phyloP scores from a whole-genome alignment of 108 stramenopile species.

The Schizochytrium sp. region DNA sequence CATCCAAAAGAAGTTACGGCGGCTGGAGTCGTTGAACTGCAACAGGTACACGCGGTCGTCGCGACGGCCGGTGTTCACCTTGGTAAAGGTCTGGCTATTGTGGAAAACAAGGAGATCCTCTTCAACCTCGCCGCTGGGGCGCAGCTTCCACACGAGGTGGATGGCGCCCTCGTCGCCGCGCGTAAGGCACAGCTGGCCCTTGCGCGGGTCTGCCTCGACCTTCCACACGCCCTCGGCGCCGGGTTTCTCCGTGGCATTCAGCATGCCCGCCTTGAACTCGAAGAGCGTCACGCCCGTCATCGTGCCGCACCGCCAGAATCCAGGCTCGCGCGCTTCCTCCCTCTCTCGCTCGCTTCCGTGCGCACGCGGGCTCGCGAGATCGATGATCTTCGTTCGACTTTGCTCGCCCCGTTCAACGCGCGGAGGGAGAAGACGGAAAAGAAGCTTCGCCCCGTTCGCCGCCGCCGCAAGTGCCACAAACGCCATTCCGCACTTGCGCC shows the following conservation, averaged over 20 bases:
- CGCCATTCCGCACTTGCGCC: too few relatives aligned
- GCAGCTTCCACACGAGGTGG: slow-evolving; percentile 50
- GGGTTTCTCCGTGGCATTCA: slow-evolving; percentile 28
- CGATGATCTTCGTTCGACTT: not conserved
- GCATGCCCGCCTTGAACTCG: slow-evolving; percentile 40
- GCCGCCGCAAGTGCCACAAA: too few relatives aligned
- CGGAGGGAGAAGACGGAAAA: too few relatives aligned
- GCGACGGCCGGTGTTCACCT: slow-evolving; percentile 41
- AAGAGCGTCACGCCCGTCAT: slow-evolving; percentile 1
- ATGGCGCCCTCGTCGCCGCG: slow-evolving; percentile 36
- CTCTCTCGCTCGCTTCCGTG: not conserved
- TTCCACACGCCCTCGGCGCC: slow-evolving; percentile 8
- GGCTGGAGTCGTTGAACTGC: slow-evolving; percentile 30
- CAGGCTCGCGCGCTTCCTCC: not conserved
- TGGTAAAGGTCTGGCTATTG: slow-evolving; percentile 37
- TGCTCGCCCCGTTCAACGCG: too few relatives aligned
- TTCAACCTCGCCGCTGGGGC: slow-evolving; percentile 23
- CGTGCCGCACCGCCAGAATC: not conserved
- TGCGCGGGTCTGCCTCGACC: slow-evolving; percentile 33
- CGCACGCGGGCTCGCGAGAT: not conserved
- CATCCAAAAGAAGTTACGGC: slow-evolving; percentile 54
- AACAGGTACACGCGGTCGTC: slow-evolving; percentile 47
- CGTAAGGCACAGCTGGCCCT: slow-evolving; percentile 31
- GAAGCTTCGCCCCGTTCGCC: too few relatives aligned
- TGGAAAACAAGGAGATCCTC: slow-evolving; percentile 47